phyloP scores from a whole-genome alignment of 108 stramenopile genomes.

The Cyclostephanos tholiformis region DNA sequence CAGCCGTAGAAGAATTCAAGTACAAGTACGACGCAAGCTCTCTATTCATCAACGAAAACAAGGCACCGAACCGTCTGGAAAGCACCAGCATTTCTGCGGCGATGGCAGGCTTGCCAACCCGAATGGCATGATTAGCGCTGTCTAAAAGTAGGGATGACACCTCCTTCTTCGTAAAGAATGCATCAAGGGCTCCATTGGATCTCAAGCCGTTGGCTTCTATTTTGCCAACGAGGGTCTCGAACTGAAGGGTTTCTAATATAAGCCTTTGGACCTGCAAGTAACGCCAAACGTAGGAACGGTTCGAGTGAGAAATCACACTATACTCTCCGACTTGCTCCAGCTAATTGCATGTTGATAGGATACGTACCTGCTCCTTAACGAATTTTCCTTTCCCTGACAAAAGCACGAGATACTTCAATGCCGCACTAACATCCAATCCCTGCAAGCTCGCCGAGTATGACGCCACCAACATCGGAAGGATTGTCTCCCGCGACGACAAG shows the following conservation, averaged over 20 bases:
- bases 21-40: slow-evolving; percentile 51
- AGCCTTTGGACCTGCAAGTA: slow-evolving; percentile 42
- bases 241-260: slow-evolving; percentile 51
- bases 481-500: slow-evolving; percentile 5
- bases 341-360: neutral
- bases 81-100: slow-evolving; percentile 57
- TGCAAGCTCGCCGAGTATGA: slow-evolving; percentile 54
- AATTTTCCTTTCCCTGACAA: slow-evolving; percentile 28
- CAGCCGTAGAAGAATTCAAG: slow-evolving; percentile 46
- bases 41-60: slow-evolving; percentile 58
- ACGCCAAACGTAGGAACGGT: neutral
- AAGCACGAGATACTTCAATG: slow-evolving; percentile 48
- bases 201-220: slow-evolving; percentile 48
- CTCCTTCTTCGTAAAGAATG: slow-evolving; percentile 57
- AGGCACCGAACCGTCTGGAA: slow-evolving; percentile 48
- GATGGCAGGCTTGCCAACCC: slow-evolving; percentile 47
- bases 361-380: slow-evolving; percentile 41
- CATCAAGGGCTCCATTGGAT: slow-evolving; percentile 60
- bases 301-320: neutral
- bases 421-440: slow-evolving; percentile 37
- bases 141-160: slow-evolving; percentile 57
- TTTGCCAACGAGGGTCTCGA: slow-evolving; percentile 48
- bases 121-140: slow-evolving; percentile 44
- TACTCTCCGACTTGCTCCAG: neutral
- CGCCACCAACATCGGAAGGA: slow-evolving; percentile 43